phyloP scores from a whole-genome alignment of 176 grass and related monocot species.

The Ensete ventricosum region DNA sequence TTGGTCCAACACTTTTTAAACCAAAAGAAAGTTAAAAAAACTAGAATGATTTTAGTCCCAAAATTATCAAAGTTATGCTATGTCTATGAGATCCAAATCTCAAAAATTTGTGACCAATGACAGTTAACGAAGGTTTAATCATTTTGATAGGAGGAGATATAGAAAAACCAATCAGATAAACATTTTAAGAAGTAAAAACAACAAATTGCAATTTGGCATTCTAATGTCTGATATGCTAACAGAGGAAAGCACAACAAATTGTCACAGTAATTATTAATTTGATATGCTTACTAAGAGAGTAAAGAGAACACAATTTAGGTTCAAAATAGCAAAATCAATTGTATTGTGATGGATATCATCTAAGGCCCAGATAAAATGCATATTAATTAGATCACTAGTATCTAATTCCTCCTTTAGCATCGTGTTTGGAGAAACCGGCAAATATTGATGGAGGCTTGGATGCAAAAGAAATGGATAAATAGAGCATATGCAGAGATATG shows the following conservation, averaged over 20 bases:
- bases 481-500: not conserved
- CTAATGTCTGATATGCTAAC: too few relatives aligned
- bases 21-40: not conserved
- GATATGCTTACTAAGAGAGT: too few relatives aligned
- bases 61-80: not conserved
- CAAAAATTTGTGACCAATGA: not conserved
- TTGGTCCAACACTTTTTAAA: not conserved
- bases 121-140: not conserved
- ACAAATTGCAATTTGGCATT: too few relatives aligned
- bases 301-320: too few relatives aligned
- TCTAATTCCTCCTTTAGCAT: not conserved
- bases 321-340: too few relatives aligned
- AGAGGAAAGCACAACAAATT: too few relatives aligned
- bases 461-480: not conserved
- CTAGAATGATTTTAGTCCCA: not conserved
- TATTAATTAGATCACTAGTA: not conserved
- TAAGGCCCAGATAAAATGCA: not conserved
- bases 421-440: not conserved
- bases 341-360: too few relatives aligned
- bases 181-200: too few relatives aligned
- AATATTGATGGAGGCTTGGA: not conserved
- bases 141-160: not conserved
- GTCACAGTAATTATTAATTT: too few relatives aligned
- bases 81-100: not conserved
- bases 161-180: not conserved